Evolutionary conservation across 306 rosid genomes (phyloP).

Genomic region (Rosa chinensis): DNA sequence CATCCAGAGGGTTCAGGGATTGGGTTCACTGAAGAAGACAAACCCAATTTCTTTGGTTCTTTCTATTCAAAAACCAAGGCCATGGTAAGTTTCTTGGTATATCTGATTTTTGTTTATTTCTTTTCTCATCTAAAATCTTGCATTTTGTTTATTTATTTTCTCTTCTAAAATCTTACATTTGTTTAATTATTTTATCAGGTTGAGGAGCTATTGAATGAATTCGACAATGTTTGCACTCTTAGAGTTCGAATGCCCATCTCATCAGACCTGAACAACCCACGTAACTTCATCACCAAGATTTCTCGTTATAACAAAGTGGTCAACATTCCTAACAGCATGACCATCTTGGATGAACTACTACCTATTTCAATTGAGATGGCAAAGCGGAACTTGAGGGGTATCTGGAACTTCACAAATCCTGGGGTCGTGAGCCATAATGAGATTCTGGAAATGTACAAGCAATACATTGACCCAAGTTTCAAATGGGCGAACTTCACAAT

Average conservation of each 20-base stretch:
- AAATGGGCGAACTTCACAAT: slow-evolving; percentile 74
- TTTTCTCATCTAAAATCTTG: neutral
- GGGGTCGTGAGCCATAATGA: slow-evolving; percentile 89
- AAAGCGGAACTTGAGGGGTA: slow-evolving; percentile 76
- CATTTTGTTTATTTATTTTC: neutral
- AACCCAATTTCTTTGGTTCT: slow-evolving; percentile 74
- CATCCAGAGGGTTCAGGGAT: slow-evolving; percentile 90
- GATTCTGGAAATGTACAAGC: slow-evolving; percentile 80
- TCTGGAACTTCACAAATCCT: slow-evolving; percentile 92
- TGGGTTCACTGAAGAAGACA: slow-evolving; percentile 87
- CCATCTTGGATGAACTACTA: slow-evolving; percentile 81
- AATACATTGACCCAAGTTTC: slow-evolving; percentile 66
- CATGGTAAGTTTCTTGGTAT: slow-evolving; percentile 51
- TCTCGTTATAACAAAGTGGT: slow-evolving; percentile 84
- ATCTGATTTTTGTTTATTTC: neutral
- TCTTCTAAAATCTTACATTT: neutral
- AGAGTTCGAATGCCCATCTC: slow-evolving; percentile 92
- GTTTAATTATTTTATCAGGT: slow-evolving; percentile 46
- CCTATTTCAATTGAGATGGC: slow-evolving; percentile 91
- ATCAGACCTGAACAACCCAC: slow-evolving; percentile 80
- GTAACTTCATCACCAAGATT: slow-evolving; percentile 89
- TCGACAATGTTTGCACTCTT: slow-evolving; percentile 87
- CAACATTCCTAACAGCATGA: slow-evolving; percentile 91
- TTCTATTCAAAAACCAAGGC: slow-evolving; percentile 93
- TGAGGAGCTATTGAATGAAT: slow-evolving; percentile 82